A percentile compares a stretch with the other conserved stretches of the same genome.
Conservation (phyloP, 163 green algal genomes). For the Trebouxiophyceae sp. region DNA sequence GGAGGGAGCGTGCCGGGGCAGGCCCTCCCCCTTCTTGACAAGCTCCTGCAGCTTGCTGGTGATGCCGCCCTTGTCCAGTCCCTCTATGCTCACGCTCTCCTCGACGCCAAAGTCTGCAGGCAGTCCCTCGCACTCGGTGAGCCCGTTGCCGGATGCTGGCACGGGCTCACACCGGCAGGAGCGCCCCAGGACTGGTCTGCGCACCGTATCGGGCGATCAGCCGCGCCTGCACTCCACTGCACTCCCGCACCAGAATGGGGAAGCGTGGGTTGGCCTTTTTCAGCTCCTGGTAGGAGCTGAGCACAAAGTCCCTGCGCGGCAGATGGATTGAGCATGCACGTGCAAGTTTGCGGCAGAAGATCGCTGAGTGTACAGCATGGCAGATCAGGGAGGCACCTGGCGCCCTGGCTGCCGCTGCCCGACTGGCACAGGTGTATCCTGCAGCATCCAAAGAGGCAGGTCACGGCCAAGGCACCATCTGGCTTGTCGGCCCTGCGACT, state of each 20-base stretch:
- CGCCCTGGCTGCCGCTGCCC: constrained; percentile 51
- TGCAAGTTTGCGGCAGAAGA: neutral
- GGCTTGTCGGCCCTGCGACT: too few relatives aligned
- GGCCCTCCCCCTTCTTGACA: constrained; percentile 47
- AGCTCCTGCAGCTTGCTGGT: constrained; percentile 53
- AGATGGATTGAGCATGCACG: neutral
- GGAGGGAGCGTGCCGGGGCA: constrained; percentile 44
- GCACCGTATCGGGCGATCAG: constrained; percentile 48
- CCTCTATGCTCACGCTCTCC: constrained; percentile 53
- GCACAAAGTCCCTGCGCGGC: constrained; percentile 62
- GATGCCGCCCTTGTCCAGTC: constrained; percentile 34
- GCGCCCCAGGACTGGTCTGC: too few relatives aligned
- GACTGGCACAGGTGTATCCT: constrained; percentile 73
- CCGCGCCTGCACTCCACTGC: constrained; percentile 48
- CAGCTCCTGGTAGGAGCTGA: constrained; percentile 68
- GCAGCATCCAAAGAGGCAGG: too few relatives aligned
- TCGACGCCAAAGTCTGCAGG: constrained; percentile 65
- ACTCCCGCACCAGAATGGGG: constrained; percentile 68
- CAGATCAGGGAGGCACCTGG: constrained; percentile 30
- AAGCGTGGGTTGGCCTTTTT: constrained; percentile 80
- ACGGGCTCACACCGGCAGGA: too few relatives aligned
- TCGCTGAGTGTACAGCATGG: neutral
- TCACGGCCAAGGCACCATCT: too few relatives aligned
- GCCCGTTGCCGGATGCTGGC: too few relatives aligned
- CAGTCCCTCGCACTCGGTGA: too few relatives aligned